Conservation (phyloP, 371 early-diverging fungal genomes). For the Mucor sp. region DNA sequence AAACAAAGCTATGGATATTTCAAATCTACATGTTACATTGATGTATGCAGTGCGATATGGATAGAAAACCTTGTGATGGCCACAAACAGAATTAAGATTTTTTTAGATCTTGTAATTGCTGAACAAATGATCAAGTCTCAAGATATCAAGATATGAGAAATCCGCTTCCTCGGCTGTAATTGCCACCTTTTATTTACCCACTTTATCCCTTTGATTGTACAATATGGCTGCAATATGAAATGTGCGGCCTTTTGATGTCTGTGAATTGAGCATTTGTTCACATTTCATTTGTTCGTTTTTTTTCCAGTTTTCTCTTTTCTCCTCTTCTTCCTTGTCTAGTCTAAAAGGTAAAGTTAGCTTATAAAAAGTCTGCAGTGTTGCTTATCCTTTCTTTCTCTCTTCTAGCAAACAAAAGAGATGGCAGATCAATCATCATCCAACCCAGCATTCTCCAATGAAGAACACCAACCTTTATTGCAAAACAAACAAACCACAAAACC, state of each 20-base stretch:
- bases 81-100: background rate
- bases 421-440: background rate
- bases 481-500: constrained; percentile 18
- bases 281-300: background rate
- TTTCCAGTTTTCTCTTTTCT: background rate
- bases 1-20: background rate
- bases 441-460: background rate
- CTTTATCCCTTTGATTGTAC: background rate
- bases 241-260: background rate
- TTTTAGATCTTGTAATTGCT: background rate
- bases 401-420: background rate
- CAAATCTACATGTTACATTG: background rate
- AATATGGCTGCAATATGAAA: background rate
- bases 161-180: background rate
- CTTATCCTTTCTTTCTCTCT: background rate
- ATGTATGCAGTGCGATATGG: background rate
- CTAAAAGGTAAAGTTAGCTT: background rate
- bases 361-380: background rate
- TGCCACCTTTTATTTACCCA: background rate
- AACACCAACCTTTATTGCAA: constrained; percentile 11
- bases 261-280: background rate
- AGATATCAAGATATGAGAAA: background rate
- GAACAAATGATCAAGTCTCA: background rate
- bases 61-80: background rate
- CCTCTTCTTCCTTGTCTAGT: background rate